Evolutionary conservation across 208 protist genomes (phyloP).

Genomic region (Crithidia fasciculata): DNA sequence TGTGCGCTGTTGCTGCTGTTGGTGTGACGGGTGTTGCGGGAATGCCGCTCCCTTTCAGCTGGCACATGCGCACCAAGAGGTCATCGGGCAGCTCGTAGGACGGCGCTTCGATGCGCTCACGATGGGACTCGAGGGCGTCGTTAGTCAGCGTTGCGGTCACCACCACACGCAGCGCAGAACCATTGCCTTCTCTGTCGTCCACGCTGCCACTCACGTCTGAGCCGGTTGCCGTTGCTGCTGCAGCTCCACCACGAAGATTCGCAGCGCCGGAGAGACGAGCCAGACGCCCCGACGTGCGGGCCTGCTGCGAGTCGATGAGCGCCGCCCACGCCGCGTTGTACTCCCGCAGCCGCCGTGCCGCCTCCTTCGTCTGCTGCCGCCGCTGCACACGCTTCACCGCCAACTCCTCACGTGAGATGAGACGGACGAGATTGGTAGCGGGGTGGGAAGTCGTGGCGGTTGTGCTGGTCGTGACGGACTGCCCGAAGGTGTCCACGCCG

Average conservation of each 20-base stretch:
- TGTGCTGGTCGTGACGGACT: background rate
- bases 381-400: slow-evolving; percentile 1
- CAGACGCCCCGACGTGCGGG: background rate
- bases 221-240: background rate
- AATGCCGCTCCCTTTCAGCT: background rate
- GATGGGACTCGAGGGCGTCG: slow-evolving; percentile 3
- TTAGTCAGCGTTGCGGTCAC: background rate
- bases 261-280: background rate
- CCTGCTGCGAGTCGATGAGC: background rate
- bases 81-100: slow-evolving; percentile 6
- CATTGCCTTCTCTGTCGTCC: background rate
- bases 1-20: background rate
- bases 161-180: background rate
- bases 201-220: background rate
- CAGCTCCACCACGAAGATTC: background rate
- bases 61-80: background rate
- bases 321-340: slow-evolving; percentile 14
- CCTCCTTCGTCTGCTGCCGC: background rate
- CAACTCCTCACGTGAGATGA: slow-evolving; percentile 2
- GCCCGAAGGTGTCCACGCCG: background rate
- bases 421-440: background rate
- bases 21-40: background rate
- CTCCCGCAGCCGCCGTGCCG: slow-evolving; percentile 11
- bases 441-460: background rate
- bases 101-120: slow-evolving; percentile 4